A percentile compares a stretch with the other conserved stretches of the same genome.
Evolutionary conservation across 306 rosid species (phyloP).

Genomic region (Abrus precatorius): DNA sequence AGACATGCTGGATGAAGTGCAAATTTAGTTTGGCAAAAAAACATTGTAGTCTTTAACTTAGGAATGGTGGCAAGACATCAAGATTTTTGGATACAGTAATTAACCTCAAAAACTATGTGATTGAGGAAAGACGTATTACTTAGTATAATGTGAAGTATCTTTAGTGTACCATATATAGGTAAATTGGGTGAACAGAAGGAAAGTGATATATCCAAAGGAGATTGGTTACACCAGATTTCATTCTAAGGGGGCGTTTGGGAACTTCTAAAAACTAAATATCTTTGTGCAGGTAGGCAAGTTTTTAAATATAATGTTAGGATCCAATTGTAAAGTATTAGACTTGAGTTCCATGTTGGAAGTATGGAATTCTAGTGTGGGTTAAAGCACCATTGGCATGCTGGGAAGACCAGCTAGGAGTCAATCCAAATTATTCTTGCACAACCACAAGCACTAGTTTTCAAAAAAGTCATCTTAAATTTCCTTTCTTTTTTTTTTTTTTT

Average conservation of each 20-base stretch:
- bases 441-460: not conserved
- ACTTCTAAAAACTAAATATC: not conserved
- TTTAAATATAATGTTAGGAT: not conserved
- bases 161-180: not conserved
- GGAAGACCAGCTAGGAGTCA: not conserved
- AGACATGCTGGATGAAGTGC: conserved; percentile 12
- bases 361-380: too few relatives aligned
- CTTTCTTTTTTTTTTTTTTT: not conserved
- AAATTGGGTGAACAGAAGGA: not conserved
- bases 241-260: not conserved
- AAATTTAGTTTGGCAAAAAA: conserved; percentile 23
- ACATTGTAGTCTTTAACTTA: conserved; percentile 8
- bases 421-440: not conserved
- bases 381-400: not conserved
- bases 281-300: not conserved
- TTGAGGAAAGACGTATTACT: conserved; percentile 20
- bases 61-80: not conserved
- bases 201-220: not conserved
- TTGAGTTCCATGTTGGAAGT: too few relatives aligned
- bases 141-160: conserved; percentile 2
- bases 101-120: not conserved
- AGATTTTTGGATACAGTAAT: not conserved
- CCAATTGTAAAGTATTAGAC: too few relatives aligned
- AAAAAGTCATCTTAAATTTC: not conserved
- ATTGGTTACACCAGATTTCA: not conserved